phyloP scores from a whole-genome alignment of 495 filamentous ascomycete species.

The Talaromyces stipitatus region DNA sequence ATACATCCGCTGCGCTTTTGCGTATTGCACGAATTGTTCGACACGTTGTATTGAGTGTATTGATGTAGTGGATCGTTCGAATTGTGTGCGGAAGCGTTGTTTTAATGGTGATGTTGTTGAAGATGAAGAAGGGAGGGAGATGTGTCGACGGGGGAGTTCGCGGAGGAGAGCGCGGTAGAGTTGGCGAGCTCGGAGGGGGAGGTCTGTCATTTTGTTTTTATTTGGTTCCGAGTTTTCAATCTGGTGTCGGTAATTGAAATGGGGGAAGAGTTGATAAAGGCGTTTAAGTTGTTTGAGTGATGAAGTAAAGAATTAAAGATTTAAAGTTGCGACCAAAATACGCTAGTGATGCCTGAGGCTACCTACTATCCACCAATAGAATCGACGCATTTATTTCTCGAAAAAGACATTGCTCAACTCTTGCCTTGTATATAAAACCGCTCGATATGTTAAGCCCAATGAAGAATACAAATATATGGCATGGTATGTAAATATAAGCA shows the following conservation, averaged over 20 bases:
- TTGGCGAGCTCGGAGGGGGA: conserved; percentile 51
- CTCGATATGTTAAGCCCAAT: neutral
- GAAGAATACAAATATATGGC: neutral
- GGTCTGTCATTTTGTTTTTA: conserved; percentile 14
- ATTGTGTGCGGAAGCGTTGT: conserved; percentile 2
- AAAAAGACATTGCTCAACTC: neutral
- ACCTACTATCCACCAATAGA: neutral
- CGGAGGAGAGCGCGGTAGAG: conserved; percentile 87
- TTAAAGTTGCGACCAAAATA: neutral
- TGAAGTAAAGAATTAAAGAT: neutral
- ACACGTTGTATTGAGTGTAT: conserved; percentile 44
- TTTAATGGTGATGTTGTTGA: conserved; percentile 50
- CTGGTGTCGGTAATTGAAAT: neutral
- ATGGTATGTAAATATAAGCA: neutral
- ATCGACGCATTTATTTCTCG: too few species aligned
- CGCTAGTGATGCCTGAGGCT: neutral
- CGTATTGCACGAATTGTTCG: conserved; percentile 71
- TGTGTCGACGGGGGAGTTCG: conserved; percentile 69
- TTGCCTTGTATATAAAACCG: neutral
- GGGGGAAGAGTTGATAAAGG: neutral
- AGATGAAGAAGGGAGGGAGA: conserved; percentile 38
- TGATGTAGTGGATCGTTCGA: neutral
- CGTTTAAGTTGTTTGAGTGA: neutral
- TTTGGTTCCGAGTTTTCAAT: neutral
- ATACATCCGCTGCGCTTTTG: conserved; percentile 76